These are phyloP conservation scores for Epithemia pelagica DNA, from an alignment of 108 stramenopile genomes.

Conservation along the genomic window DNA sequence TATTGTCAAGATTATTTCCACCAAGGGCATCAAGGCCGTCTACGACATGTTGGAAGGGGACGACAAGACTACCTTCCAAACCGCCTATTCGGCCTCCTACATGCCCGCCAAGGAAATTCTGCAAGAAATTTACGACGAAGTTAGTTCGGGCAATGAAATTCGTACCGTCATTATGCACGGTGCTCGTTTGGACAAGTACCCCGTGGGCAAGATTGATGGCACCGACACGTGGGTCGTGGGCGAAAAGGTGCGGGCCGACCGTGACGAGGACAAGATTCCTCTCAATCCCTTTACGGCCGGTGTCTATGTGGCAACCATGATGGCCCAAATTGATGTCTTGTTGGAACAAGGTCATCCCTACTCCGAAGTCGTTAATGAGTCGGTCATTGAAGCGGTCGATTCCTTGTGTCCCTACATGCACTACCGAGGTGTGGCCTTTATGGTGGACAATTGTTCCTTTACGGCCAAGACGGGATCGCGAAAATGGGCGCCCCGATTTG, in stretches of 20 bases:
- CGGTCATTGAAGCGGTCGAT: constrained; percentile 98
- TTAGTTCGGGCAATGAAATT: constrained; percentile 95
- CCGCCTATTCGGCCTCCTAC: constrained; percentile 95
- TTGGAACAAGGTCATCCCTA: constrained; percentile 93
- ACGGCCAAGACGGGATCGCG: constrained; percentile 96
- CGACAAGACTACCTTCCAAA: constrained; percentile 89
- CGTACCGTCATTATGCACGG: constrained; percentile 97
- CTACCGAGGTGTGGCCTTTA: constrained; percentile 97
- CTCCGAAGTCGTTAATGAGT: constrained; percentile 98
- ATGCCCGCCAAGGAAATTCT: constrained; percentile 95
- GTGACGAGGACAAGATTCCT: constrained; percentile 95
- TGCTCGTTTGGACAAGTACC: constrained; percentile 82
- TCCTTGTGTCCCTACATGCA: constrained; percentile 99
- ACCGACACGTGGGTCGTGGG: constrained; percentile 96
- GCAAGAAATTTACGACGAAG: constrained; percentile 99
- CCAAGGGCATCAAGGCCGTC: constrained; percentile 92
- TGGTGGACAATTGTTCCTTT: constrained; percentile 99
- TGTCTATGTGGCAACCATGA: constrained; percentile 98
- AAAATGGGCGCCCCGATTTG: constrained; percentile 98
- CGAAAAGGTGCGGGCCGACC: constrained; percentile 89
- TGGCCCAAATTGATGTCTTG: constrained; percentile 98
- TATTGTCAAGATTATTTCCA: constrained; percentile 95
- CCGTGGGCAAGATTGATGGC: constrained; percentile 97
- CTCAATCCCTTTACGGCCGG: constrained; percentile 98
- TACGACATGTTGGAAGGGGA: constrained; percentile 79